These are phyloP conservation scores for Monilinia laxa DNA, from an alignment of 2,329 filamentous ascomycete species.

Conservation along the genomic window DNA sequence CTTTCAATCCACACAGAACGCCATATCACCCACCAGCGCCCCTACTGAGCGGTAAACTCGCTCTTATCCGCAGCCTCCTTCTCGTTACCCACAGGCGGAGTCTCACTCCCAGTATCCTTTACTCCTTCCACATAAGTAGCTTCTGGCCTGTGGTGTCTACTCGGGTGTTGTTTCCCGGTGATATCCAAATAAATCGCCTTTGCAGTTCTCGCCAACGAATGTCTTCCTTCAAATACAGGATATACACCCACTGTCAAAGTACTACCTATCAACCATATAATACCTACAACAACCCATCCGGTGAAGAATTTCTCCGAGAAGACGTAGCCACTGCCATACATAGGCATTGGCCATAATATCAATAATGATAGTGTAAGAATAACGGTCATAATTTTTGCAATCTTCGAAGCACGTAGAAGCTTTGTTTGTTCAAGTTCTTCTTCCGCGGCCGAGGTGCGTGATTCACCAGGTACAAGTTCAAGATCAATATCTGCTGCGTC, in stretches of 20 bases:
- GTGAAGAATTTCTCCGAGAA: conserved; percentile 82
- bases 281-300: conserved; percentile 74
- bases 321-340: conserved; percentile 81
- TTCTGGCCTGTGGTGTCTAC: conserved; percentile 31
- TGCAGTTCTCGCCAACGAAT: conserved; percentile 61
- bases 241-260: conserved; percentile 74
- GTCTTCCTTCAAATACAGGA: conserved; percentile 75
- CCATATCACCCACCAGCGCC: not conserved
- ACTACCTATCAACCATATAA: conserved; percentile 77
- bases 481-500: conserved; percentile 62
- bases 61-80: conserved; percentile 27
- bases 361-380: conserved; percentile 69
- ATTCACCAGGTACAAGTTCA: conserved; percentile 59
- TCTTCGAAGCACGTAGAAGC: conserved; percentile 54
- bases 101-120: conserved; percentile 33
- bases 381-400: conserved; percentile 53
- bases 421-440: conserved; percentile 46
- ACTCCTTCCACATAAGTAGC: conserved; percentile 36
- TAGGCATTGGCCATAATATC: conserved; percentile 87
- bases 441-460: conserved; percentile 42
- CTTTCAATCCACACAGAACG: not conserved
- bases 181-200: conserved; percentile 63
- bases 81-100: conserved; percentile 27
- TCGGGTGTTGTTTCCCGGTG: conserved; percentile 44
- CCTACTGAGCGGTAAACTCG: conserved; percentile 8